These are phyloP conservation scores for Fusarium sp. DNA, from an alignment of 2,329 filamentous ascomycete species.

Conservation along the genomic window DNA sequence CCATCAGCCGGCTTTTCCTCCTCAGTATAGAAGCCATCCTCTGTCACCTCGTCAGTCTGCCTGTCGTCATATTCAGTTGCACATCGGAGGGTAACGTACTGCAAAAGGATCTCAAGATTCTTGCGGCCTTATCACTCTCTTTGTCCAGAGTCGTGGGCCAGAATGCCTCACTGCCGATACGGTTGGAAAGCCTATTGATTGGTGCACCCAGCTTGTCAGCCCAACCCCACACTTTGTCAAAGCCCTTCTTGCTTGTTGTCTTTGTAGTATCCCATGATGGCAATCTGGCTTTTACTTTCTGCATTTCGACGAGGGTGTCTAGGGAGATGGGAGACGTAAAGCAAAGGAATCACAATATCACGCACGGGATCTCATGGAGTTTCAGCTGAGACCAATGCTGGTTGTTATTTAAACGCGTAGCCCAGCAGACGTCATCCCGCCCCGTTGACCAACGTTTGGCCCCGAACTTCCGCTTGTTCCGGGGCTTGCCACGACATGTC, in stretches of 20 bases:
- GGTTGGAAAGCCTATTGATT: constrained; percentile 82
- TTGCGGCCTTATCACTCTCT: constrained; percentile 87
- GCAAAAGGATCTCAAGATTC: constrained; percentile 86
- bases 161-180: constrained; percentile 82
- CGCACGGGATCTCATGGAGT: background rate
- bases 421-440: constrained; percentile 18
- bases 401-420: constrained; percentile 2
- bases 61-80: accelerated
- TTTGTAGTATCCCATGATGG: constrained; percentile 65
- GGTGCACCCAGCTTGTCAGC: constrained; percentile 69
- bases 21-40: constrained; percentile 63
- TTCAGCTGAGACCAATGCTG: background rate
- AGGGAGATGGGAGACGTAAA: accelerated
- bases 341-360: background rate
- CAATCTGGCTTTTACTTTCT: constrained; percentile 47
- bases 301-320: constrained; percentile 37
- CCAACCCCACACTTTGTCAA: constrained; percentile 75
- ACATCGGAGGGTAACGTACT: constrained; percentile 60
- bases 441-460: background rate
- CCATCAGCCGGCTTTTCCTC: constrained; percentile 36
- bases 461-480: constrained; percentile 8
- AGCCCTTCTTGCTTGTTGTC: constrained; percentile 68
- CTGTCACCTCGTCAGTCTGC: constrained; percentile 38
- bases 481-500: background rate
- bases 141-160: constrained; percentile 87